Base-by-base conservation (phyloP, 768 basidiomycete genomes). In the Strobilomyces dryophilus region DNA sequence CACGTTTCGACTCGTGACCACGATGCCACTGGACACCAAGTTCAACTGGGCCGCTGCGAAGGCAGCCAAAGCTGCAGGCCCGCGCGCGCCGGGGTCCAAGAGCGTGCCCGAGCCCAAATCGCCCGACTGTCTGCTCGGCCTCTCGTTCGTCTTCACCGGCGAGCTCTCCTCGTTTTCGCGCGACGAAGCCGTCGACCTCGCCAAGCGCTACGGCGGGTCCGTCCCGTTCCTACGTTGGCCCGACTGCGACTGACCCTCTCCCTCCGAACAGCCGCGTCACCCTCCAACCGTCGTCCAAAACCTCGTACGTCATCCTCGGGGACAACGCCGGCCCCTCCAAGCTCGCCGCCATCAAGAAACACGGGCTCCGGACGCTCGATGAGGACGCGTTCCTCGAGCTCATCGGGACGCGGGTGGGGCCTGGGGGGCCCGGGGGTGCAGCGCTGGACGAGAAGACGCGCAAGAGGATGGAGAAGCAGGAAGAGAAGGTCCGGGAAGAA, bases 91-190 rank as follows among this genome's bases (percentile, higher is more conserved):
- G 2, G 85, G 85, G 0, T 77, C 79, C 17, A 86, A 84, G 64
- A 66, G 74, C 14, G 73, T 87, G 5, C 87, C 87, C 0, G 80
- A 87, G 24, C 74, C 76, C n/a, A 91, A 87, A 63, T 76, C 80
- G 14, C 89, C 90, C 0, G 83, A 92, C 41, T 92, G 90, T 64
- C 76, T 99, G 9, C 80, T 85, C 0, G 95, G 95, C 0, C 76
- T 98, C 21, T 79, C 92, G 0, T 88, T 99, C 63, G 95, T 99
- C 20, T 99, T 99, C 59, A 98, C 97, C 0, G 97, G 95, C 15
- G 95, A 99, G 61, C 71, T 98, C 43, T 81, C 79, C 44, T 88
- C 87, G 53, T 84, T 98, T 58, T 84, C 91, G 1, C 79, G 97
- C 35, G 92, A 98, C 3, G 94, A 97, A 60, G 87, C 91, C 1